These are phyloP conservation scores for Balamuthia mandrillaris DNA, from an alignment of 208 protist species.

Conservation along the genomic window DNA sequence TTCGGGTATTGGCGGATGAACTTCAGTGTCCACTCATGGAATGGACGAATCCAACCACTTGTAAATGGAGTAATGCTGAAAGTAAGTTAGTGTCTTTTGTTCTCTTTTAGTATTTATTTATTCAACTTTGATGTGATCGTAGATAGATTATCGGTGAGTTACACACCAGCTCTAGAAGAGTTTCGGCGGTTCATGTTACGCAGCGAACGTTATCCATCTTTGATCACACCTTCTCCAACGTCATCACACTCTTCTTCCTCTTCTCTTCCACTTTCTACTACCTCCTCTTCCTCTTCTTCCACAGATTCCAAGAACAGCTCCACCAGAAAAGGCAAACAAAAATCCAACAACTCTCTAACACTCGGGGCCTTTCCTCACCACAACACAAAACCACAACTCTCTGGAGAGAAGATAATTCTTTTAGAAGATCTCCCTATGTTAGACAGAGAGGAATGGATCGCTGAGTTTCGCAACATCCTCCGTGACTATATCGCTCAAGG, in stretches of 20 bases:
- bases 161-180: constrained; percentile 5
- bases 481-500: background rate
- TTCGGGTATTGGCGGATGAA: background rate
- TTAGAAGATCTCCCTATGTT: background rate
- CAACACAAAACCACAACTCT: no score
- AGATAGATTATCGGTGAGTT: background rate
- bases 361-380: no score
- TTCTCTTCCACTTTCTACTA: background rate
- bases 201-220: background rate
- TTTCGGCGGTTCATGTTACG: background rate
- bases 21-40: background rate
- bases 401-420: no score
- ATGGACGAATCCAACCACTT: constrained; percentile 8
- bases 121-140: background rate
- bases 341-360: no score
- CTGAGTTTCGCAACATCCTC: background rate
- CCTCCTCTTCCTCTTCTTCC: background rate
- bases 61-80: background rate
- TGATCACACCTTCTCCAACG: background rate
- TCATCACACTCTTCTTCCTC: background rate
- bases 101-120: background rate
- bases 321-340: no score
- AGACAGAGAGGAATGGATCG: no score
- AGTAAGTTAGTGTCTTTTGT: background rate
- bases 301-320: background rate